Base-by-base conservation (phyloP, 805 yeast genomes). In the Suhomyces prunicola region DNA sequence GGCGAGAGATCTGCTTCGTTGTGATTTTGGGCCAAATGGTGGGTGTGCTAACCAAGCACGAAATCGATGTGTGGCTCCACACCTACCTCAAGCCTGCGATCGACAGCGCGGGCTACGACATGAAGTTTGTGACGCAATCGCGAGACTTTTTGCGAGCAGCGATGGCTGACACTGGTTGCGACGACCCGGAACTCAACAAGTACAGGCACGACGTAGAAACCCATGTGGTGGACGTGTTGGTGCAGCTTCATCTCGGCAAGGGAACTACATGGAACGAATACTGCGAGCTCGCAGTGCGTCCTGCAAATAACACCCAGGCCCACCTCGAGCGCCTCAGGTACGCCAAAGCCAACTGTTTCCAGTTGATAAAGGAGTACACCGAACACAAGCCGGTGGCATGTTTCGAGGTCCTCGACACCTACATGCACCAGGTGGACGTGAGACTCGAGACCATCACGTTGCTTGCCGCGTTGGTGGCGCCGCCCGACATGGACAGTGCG, bases 71-170 rank as follows among this genome's bases (percentile, higher is more conserved):
- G 40, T 86, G 89, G 88, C 70, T 81, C 47, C 67, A 70, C 27
- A 70, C 77, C 35, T 77, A 82, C 53, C 60, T 77, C 10, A 69
- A 69, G 10, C 80, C 82, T 0, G 84, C 87, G 0, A 68, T 84
- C 3, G 85, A 85, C 58, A 81, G 87, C 35, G 84, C 86, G 0
- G 86, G 88, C 2, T 70, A 68, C 50, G 76, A 72, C 51, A 58
- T 73, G n/a, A 61, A 60, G 6, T 69, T 79, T 53, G 74, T 75
- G 9, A 58, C 57, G 9, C 67, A 68, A 46, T 50, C 73, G 9
- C 55, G 74, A 46, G 59, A 56, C 9, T 66, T 74, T 24, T 59
- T 75, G 5, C 42, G 40, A 17, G 59, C 60, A 2, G 47, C 70
- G 8, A 53, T 66, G 8, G 54, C 57, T 12, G 41, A 50, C 6